phyloP scores from a whole-genome alignment of 2,329 filamentous ascomycete species.

The Thielaviopsis punctulata region DNA sequence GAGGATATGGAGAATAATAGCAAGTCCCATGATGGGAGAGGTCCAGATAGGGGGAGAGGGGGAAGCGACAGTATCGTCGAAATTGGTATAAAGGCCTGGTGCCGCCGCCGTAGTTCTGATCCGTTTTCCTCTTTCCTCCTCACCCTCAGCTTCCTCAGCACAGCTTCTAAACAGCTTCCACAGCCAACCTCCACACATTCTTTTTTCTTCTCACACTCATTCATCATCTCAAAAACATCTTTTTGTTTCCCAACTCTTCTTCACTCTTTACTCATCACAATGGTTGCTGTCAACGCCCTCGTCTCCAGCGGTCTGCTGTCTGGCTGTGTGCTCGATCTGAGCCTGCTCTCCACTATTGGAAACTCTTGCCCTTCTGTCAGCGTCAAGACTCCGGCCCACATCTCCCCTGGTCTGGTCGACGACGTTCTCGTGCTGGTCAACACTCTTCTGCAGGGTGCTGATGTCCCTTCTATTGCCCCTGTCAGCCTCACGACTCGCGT shows the following conservation, averaged over 20 bases:
- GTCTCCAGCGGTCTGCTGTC: slow-evolving; percentile 8
- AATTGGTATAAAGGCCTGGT: slow-evolving; percentile 8
- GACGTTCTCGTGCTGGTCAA: not conserved
- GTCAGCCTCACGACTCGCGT: not conserved
- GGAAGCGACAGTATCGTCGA: not conserved
- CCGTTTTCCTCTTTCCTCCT: slow-evolving; percentile 3
- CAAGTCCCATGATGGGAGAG: not conserved
- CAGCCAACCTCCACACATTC: not conserved
- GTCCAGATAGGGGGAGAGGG: not conserved
- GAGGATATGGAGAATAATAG: no score
- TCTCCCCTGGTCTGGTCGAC: not conserved
- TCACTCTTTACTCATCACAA: slow-evolving; percentile 3
- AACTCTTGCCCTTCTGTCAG: not conserved
- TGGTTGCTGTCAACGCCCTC: slow-evolving; percentile 9
- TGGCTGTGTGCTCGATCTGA: slow-evolving; percentile 8
- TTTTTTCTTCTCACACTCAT: not conserved
- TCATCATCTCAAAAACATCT: not conserved
- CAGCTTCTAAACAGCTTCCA: slow-evolving; percentile 6
- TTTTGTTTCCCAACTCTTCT: not conserved
- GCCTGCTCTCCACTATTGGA: not conserved
- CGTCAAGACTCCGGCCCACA: not conserved
- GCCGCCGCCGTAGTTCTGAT: not conserved
- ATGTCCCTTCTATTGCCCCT: not conserved
- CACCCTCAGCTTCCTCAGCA: no score
- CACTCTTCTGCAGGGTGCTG: not conserved